Percentiles rank a stretch among this genome's conserved stretches.
Conservation (phyloP, 2,329 filamentous ascomycete species). For the Atkinsonella texensis region DNA sequence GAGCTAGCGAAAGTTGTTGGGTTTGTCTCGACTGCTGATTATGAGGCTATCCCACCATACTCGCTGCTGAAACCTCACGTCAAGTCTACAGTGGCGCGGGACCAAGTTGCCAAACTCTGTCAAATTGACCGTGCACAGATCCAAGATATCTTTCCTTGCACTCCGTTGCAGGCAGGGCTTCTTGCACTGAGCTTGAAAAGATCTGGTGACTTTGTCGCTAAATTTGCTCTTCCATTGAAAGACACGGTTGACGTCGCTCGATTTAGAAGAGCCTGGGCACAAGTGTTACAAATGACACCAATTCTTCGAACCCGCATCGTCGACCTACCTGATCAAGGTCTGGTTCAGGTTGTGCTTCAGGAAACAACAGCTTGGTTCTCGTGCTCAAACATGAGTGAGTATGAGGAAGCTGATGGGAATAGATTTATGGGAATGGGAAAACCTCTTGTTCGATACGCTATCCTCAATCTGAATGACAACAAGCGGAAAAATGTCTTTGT, state of each 20-base stretch:
- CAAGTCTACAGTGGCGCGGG: neutral
- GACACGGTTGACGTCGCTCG: neutral
- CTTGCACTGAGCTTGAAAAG: constrained; percentile 5
- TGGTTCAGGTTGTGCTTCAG: constrained; percentile 28
- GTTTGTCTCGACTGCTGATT: neutral
- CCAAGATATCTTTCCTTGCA: constrained; percentile 8
- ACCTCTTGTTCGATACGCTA: constrained; percentile 8
- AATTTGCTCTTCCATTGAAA: constrained; percentile 3
- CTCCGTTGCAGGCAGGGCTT: constrained; percentile 8
- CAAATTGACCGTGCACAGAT: constrained; percentile 1
- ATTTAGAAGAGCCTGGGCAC: constrained; percentile 6
- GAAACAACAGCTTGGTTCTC: constrained; percentile 20
- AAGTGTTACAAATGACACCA: constrained; percentile 2
- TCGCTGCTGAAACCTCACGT: neutral
- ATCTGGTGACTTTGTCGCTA: constrained; percentile 5
- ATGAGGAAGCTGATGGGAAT: constrained; percentile 20
- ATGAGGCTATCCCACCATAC: neutral
- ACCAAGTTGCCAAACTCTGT: neutral
- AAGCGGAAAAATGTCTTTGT: constrained; percentile 12
- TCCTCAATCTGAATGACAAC: neutral
- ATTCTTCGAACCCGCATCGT: constrained; percentile 7
- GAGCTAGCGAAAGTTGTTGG: neutral
- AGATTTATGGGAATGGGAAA: constrained; percentile 14
- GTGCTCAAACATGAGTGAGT: constrained; percentile 19
- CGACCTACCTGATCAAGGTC: constrained; percentile 14